phyloP scores from a whole-genome alignment of 2,329 filamentous ascomycete species.

The Sclerotinia borealis region DNA sequence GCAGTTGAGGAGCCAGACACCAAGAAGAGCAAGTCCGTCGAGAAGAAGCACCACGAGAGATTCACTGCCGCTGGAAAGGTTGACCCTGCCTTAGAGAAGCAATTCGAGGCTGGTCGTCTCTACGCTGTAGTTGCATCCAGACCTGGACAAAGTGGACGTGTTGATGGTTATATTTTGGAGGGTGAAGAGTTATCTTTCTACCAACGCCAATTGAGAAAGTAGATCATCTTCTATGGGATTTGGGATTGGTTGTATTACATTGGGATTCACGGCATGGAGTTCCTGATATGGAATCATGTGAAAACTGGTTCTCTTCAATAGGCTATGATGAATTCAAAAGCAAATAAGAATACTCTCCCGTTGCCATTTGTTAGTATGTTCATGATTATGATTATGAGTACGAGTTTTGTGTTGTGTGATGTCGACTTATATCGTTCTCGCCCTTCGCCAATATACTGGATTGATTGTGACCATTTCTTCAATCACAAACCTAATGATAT shows the following conservation, averaged over 20 bases:
- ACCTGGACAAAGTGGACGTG: constrained; percentile 93
- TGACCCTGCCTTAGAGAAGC: constrained; percentile 85
- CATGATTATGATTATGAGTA: neutral
- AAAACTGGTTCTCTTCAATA: constrained; percentile 21
- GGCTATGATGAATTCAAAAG: constrained; percentile 28
- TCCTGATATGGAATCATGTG: constrained; percentile 23
- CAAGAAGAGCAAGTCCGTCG: constrained; percentile 84
- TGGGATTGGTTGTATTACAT: constrained; percentile 30
- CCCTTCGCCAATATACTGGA: too few species aligned
- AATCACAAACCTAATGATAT: neutral
- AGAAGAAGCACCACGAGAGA: constrained; percentile 94
- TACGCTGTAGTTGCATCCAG: constrained; percentile 89
- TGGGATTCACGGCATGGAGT: constrained; percentile 31
- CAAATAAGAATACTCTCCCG: constrained; percentile 22
- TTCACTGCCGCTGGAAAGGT: constrained; percentile 84
- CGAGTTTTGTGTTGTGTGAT: neutral
- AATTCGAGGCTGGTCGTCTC: constrained; percentile 98
- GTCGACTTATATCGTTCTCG: neutral
- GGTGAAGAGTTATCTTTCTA: constrained; percentile 99
- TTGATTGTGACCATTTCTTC: neutral
- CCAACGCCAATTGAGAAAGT: constrained; percentile 99
- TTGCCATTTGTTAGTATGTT: constrained; percentile 6
- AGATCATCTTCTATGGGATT: constrained; percentile 41
- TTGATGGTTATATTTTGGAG: constrained; percentile 97
- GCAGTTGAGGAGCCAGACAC: constrained; percentile 52